Evolutionary conservation across 176 grass and related monocot species (phyloP).

Genomic region (Phyllostachys edulis): DNA sequence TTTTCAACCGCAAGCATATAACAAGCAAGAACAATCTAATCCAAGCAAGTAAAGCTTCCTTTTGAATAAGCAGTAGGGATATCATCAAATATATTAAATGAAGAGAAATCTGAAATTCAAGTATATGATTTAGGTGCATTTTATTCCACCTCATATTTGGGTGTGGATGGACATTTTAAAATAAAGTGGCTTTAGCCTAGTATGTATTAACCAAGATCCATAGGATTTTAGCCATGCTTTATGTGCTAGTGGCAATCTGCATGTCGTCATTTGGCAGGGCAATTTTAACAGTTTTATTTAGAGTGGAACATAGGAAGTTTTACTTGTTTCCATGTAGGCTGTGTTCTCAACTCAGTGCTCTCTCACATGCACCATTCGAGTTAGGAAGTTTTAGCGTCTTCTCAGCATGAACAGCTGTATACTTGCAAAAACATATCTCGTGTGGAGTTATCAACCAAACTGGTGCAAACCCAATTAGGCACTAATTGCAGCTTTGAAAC

Average conservation of each 20-base stretch:
- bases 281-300: conserved; percentile 21
- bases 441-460: background rate
- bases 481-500: background rate
- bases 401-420: background rate
- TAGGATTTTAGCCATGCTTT: background rate
- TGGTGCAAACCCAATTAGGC: background rate
- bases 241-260: background rate
- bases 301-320: background rate
- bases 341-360: background rate
- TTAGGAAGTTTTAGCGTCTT: background rate
- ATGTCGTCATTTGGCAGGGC: background rate
- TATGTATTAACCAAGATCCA: background rate
- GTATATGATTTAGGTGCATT: background rate
- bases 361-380: background rate
- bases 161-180: background rate
- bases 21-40: background rate
- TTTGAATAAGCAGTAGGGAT: background rate
- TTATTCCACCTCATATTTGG: background rate
- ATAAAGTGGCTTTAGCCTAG: background rate
- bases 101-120: background rate
- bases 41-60: background rate
- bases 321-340: background rate
- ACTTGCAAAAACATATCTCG: background rate
- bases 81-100: background rate
- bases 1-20: background rate